These are phyloP conservation scores for Exophiala sp. DNA, from an alignment of 2,329 filamentous ascomycete species.

Conservation along the genomic window DNA sequence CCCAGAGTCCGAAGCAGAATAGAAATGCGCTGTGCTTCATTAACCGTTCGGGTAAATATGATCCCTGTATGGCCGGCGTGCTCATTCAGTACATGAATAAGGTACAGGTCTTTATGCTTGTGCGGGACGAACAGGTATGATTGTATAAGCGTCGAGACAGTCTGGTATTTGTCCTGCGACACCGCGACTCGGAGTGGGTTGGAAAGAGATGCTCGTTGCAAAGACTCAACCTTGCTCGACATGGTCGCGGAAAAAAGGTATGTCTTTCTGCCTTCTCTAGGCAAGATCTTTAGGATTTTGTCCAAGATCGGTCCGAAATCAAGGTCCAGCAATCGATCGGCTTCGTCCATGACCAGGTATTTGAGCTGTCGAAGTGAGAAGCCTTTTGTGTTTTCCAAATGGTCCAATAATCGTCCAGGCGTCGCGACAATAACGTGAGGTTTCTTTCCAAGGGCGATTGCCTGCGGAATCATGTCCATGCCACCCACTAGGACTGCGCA, in stretches of 20 bases:
- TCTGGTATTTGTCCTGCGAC: constrained; percentile 78
- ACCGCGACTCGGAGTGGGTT: constrained; percentile 81
- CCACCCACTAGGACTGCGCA: constrained; percentile 84
- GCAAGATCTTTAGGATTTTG: constrained; percentile 86
- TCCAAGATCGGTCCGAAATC: constrained; percentile 90
- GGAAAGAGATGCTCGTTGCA: constrained; percentile 81
- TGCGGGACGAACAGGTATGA: constrained; percentile 81
- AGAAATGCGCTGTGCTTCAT: constrained; percentile 79
- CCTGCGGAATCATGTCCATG: constrained; percentile 89
- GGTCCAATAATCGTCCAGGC: constrained; percentile 80
- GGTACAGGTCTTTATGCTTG: constrained; percentile 81
- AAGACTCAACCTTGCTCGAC: constrained; percentile 83
- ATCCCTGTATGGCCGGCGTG: constrained; percentile 80
- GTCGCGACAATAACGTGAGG: constrained; percentile 92
- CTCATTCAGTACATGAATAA: constrained; percentile 81
- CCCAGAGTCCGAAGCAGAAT: constrained; percentile 78
- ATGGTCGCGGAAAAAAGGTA: constrained; percentile 94
- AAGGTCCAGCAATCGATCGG: constrained; percentile 83
- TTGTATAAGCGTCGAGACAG: constrained; percentile 81
- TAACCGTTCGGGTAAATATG: constrained; percentile 86
- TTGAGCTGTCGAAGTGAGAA: constrained; percentile 78
- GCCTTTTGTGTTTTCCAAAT: constrained; percentile 93
- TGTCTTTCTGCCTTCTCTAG: constrained; percentile 65
- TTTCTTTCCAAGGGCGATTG: constrained; percentile 89
- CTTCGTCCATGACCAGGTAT: constrained; percentile 92